phyloP scores from a whole-genome alignment of 2,329 filamentous ascomycete genomes.

The Zymoseptoria tritici region DNA sequence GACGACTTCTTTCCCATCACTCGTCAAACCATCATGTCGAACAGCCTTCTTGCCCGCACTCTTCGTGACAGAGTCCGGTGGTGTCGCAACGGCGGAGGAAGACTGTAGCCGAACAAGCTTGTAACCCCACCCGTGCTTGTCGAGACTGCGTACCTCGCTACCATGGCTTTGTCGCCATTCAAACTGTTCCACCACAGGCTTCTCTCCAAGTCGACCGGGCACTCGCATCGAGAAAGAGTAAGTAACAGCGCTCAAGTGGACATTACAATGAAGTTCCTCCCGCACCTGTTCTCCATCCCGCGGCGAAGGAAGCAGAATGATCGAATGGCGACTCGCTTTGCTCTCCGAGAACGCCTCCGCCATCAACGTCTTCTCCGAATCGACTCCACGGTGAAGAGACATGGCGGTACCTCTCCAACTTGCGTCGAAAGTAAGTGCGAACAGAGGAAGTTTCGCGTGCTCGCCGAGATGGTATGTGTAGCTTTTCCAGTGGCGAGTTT shows the following conservation, averaged over 20 bases:
- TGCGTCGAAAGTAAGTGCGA: conserved; percentile 4
- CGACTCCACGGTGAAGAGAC: conserved; percentile 5
- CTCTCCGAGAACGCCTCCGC: conserved; percentile 3
- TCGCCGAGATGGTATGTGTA: conserved; percentile 8
- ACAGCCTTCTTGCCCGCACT: conserved; percentile 1
- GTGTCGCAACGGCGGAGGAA: neutral
- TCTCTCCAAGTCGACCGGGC: neutral
- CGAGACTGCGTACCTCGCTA: conserved; percentile 11
- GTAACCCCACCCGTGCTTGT: conserved; percentile 10
- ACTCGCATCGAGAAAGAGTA: conserved; percentile 8
- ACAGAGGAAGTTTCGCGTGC: conserved; percentile 6
- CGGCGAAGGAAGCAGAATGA: conserved; percentile 7
- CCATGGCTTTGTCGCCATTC: conserved; percentile 16
- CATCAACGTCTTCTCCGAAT: neutral
- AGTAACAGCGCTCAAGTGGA: conserved; percentile 2
- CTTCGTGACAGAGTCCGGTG: neutral
- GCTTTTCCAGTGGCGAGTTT: conserved; percentile 4
- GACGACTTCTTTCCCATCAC: conserved; percentile 16
- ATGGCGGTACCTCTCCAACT: conserved; percentile 9
- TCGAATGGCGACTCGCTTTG: conserved; percentile 3
- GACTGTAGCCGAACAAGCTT: conserved; percentile 14
- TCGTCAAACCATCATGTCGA: conserved; percentile 2
- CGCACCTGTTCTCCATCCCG: neutral
- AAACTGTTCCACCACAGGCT: conserved; percentile 8
- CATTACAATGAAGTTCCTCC: conserved; percentile 1